A percentile compares a stretch with the other conserved stretches of the same genome.
Conservation (phyloP, 2,329 filamentous ascomycete species). For the Ophiosphaerella narmari region DNA sequence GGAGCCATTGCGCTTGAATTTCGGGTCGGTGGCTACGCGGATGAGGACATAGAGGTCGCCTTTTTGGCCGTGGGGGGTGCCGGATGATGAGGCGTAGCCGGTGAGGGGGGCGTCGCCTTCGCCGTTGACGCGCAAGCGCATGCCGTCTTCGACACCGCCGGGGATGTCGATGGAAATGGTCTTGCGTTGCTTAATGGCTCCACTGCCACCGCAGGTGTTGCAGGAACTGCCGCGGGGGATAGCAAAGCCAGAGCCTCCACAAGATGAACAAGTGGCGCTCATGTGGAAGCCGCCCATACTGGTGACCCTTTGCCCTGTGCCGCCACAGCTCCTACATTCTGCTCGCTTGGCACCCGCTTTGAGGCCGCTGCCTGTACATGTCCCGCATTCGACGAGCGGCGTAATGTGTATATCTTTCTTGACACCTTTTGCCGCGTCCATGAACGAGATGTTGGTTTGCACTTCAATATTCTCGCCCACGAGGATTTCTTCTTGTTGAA, state of each 20-base stretch:
- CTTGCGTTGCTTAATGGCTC: conserved; percentile 81
- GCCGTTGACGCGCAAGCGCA: conserved; percentile 82
- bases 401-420: conserved; percentile 86
- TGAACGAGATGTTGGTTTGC: conserved; percentile 89
- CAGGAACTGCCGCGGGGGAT: conserved; percentile 84
- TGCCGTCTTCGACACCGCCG: conserved; percentile 93
- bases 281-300: conserved; percentile 96
- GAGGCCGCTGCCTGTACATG: conserved; percentile 81
- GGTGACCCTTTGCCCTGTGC: conserved; percentile 84
- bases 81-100: conserved; percentile 67
- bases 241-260: conserved; percentile 75
- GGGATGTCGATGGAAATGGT: conserved; percentile 90
- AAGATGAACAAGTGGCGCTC: conserved; percentile 83
- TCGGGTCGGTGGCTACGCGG: conserved; percentile 83
- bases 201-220: conserved; percentile 76
- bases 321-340: conserved; percentile 79
- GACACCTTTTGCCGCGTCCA: conserved; percentile 92
- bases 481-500: conserved; percentile 73
- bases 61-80: conserved; percentile 64
- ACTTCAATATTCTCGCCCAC: conserved; percentile 98
- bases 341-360: conserved; percentile 77
- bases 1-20: conserved; percentile 84
- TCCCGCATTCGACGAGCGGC: conserved; percentile 78
- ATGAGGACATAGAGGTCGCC: conserved; percentile 94
- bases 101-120: conserved; percentile 87